phyloP scores from a whole-genome alignment of 768 basidiomycete genomes.

The Baorangia bicolor region DNA sequence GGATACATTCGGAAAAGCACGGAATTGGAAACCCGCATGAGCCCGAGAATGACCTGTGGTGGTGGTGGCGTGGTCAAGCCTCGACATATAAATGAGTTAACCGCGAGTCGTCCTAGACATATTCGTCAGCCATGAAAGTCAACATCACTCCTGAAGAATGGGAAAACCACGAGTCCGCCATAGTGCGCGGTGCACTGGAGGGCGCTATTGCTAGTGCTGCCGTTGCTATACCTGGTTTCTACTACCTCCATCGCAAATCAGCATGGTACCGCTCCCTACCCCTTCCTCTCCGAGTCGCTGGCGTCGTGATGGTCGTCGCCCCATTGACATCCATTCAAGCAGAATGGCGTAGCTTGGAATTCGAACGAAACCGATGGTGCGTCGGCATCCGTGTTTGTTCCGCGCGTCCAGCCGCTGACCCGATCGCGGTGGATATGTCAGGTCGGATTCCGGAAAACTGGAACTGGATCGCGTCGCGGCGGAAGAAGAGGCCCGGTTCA shows the following conservation, averaged over 20 bases:
- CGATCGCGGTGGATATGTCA: not conserved
- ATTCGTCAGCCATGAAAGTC: too few species aligned
- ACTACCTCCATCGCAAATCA: constrained; percentile 49
- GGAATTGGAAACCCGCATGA: too few species aligned
- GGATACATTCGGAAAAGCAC: too few species aligned
- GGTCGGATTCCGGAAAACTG: constrained; percentile 44
- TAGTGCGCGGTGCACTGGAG: constrained; percentile 63
- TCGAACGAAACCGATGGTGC: constrained; percentile 62
- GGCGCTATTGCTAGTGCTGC: constrained; percentile 47
- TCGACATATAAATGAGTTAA: too few species aligned
- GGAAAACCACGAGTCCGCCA: constrained; percentile 51
- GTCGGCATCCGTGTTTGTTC: constrained; percentile 14
- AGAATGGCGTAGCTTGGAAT: constrained; percentile 65
- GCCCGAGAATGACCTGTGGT: too few species aligned
- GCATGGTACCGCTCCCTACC: constrained; percentile 66
- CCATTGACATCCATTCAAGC: constrained; percentile 72
- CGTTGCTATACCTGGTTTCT: constrained; percentile 50
- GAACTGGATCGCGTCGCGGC: constrained; percentile 50
- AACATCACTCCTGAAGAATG: constrained; percentile 45
- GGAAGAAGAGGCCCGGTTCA: constrained; percentile 45
- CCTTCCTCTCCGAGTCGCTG: constrained; percentile 65
- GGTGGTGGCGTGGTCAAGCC: too few species aligned
- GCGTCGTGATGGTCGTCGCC: constrained; percentile 63
- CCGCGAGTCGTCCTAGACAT: too few species aligned
- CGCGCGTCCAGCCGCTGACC: not conserved